Evolutionary conservation across 352 stramenopile species (phyloP), one percentile per base, ranked within the genome.

Genomic region (Paralagenidium karlingii): DNA sequence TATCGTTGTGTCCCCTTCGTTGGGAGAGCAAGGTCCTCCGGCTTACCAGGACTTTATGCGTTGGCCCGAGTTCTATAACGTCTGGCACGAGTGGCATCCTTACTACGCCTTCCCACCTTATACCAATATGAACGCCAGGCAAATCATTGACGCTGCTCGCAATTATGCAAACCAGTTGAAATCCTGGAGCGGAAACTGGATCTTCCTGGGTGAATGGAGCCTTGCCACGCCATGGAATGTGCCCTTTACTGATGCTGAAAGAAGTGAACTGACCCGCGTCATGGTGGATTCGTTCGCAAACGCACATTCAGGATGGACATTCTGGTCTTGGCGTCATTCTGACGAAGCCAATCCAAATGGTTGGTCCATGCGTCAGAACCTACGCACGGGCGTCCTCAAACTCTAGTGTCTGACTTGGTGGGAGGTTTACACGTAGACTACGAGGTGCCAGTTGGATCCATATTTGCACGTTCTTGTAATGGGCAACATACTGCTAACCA

Each of bases 191-290:
- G 78, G 75, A 39, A 82, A 84, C 54, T 79, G 63, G 63, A 46
- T 92, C 36, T 60, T 89, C 16, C 68, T 92, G 34, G 75, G 82
- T 45, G 78, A 92, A 40, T 92, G 78, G 78, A 89, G 75, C 51
- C 58, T 87, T 5, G 30, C 16, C 30, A 7, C 7, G 16, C 30
- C 19, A 22, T 16, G 22, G 30, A 38, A 5, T 48, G 78, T 58
- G 0, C 57, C 73, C 0, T 87, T 88, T 38, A n/a, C n/a, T 1
- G 45, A 56, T 16, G 58, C 51, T 13, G 43, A 57, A 25, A 41
- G 83, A 33, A 49, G 63, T 36, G 49, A 60, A 18, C 78, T 87
- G 18, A 75, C 68, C 1, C 46, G 60, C 15, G 64, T 65, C 0
- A 69, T 84, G 47, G 53, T 86, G 3, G 42, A 69, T 16, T 63